Evolutionary conservation across 75 land plant species (phyloP).

Genomic region (Selaginella tamariscina): DNA sequence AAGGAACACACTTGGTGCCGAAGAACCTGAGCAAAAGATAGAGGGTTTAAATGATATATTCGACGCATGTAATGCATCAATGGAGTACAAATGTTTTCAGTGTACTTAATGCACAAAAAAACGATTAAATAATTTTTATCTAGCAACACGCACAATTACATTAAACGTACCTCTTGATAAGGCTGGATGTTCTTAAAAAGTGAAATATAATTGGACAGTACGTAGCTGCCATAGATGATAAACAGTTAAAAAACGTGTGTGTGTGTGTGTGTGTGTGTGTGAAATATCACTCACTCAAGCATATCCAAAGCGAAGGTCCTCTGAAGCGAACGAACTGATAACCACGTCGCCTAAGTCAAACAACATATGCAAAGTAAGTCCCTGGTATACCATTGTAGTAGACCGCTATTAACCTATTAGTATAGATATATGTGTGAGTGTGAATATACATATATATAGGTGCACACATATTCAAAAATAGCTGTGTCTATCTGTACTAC

Average conservation of each 20-base stretch:
- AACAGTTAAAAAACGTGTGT: too few species aligned
- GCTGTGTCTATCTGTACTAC: too few species aligned
- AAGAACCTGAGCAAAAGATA: slow-evolving; percentile 41
- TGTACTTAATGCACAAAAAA: too few species aligned
- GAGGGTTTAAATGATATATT: too few species aligned
- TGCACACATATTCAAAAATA: too few species aligned
- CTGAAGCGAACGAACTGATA: slow-evolving; percentile 57
- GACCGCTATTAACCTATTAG: background rate
- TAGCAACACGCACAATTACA: background rate
- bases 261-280: too few species aligned
- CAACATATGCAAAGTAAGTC: slow-evolving; percentile 13
- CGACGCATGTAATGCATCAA: too few species aligned
- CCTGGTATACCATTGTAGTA: background rate
- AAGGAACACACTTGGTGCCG: slow-evolving; percentile 93
- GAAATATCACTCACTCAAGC: slow-evolving; percentile 61
- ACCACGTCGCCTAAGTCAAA: slow-evolving; percentile 64
- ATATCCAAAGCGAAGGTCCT: slow-evolving; percentile 84
- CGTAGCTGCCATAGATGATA: slow-evolving; percentile 83
- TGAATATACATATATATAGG: too few species aligned
- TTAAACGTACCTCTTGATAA: slow-evolving; percentile 59
- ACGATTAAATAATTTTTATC: too few species aligned
- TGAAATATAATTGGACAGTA: slow-evolving; percentile 71
- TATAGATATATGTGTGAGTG: too few species aligned
- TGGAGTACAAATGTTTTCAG: too few species aligned
- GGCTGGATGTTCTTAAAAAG: slow-evolving; percentile 53